Base-by-base conservation (phyloP, 179 eudicot species). In the Nepenthes alata region DNA sequence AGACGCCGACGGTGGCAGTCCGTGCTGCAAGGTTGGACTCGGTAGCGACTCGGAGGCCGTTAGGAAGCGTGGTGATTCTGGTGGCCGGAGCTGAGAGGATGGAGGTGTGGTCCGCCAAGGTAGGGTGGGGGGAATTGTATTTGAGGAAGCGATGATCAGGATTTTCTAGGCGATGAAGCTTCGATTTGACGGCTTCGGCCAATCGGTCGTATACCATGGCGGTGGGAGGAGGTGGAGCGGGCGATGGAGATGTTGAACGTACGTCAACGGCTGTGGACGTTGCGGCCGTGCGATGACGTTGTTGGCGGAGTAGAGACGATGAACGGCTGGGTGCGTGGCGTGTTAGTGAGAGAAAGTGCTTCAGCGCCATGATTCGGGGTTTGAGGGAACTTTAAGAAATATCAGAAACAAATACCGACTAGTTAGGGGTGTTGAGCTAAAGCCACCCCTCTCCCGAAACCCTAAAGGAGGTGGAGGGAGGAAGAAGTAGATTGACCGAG, bases 131-230 rank as follows among this genome's bases (percentile, higher is more conserved):
- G 0, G 90, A 82, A 63, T 61, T 75, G 83, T 84, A 72, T 2
- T 25, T 65, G 9, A 82, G 78, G 73, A 82, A 84, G 1, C 83
- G 66, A 0, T 74, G 72, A 71, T 87, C 84, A 1, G 90, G 81
- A 34, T 65, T 58, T 11, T 66, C 67, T 16, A 87, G 79, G 4
- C 56, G 67, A 0, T 72, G 62, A 45, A 87, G 71, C 66, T 80
- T 84, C 1, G 76, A 61, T 58, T 78, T 84, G 10, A 87, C 84
- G 61, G 62, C 9, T 66, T 76, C 83, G 5, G 90, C 85, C 37
- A 77, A 70, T 36, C 81, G 81, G 56, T 87, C 95, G 77, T 87
- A 87, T 69, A 70, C 47, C 88, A 82, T 84, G 65, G 69, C 74
- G 56, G 66, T 38, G 10, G 85, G 81, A 0, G 84, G 83, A 0